Evolutionary conservation across 805 yeast genomes (phyloP).

Genomic region (Candida corydali): DNA sequence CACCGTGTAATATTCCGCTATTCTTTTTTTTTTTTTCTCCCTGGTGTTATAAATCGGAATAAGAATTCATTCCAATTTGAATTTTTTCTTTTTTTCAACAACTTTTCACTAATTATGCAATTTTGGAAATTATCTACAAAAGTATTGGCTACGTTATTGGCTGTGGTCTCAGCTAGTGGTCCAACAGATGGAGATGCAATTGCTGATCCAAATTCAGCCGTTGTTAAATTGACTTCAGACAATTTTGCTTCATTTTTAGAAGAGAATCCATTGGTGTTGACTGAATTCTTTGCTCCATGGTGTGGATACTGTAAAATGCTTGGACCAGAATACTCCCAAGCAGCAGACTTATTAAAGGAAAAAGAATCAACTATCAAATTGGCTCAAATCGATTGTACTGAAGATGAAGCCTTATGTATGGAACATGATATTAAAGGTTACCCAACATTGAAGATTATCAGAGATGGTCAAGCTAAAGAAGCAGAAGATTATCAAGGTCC

Average conservation of each 20-base stretch:
- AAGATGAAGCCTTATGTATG: constrained; percentile 66
- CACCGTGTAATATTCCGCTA: background rate
- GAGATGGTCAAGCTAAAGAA: constrained; percentile 44
- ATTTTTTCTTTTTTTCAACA: background rate
- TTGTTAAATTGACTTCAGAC: constrained; percentile 68
- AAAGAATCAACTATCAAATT: constrained; percentile 55
- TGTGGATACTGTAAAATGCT: constrained; percentile 92
- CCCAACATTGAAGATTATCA: constrained; percentile 79
- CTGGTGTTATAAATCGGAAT: too few species aligned
- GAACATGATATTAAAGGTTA: constrained; percentile 71
- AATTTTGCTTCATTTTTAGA: constrained; percentile 62
- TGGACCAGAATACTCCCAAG: constrained; percentile 75
- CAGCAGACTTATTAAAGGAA: constrained; percentile 60
- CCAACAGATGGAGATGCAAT: constrained; percentile 54
- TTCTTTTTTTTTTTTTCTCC: background rate
- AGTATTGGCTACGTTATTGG: constrained; percentile 33
- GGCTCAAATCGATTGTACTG: constrained; percentile 86
- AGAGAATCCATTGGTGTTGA: constrained; percentile 73
- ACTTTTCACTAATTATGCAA: constrained; percentile 23
- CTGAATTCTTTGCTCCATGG: constrained; percentile 95
- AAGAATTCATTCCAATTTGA: background rate
- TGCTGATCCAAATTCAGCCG: constrained; percentile 83
- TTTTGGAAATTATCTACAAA: constrained; percentile 38
- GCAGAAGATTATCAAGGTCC: constrained; percentile 76
- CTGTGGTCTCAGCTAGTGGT: constrained; percentile 36